Evolutionary conservation across 495 filamentous ascomycete species (phyloP), one percentile per base, ranked within the genome.

Genomic region (Penicillium ochrochloron): DNA sequence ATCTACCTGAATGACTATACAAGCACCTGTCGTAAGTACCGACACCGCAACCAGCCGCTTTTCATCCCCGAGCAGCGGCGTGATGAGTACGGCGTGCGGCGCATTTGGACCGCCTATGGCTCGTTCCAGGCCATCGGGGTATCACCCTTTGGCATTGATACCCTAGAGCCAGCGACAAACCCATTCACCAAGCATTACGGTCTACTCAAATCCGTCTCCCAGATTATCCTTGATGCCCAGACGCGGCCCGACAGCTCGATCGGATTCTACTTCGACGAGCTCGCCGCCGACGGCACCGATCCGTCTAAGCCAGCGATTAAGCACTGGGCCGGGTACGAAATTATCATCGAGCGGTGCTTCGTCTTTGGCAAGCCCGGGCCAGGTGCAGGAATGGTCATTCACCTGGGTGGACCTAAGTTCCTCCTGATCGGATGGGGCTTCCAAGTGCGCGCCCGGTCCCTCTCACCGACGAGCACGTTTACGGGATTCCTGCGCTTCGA

Each of bases 51-150:
- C 59, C 79, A 83, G 62, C 74, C 81, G 1, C 74, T 84, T 19
- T 82, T 84, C 70, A 83, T 84, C 57, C 82, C 83, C 17, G 82
- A 83, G 69, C 82, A 84, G 65, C 71, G 77, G 5, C 70, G 77
- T 14, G 82, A 84, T 63, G 81, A 82, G 31, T 77, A 80, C 57
- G 80, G 80, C 4, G 81, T 76, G 10, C 61, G 81, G 57, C 69
- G 81, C 9, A 75, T 83, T 29, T 83, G 77, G 80, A 59, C 61
- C 1, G 81, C 82, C 2, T 77, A 74, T 63, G 81, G 80, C 0
- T 74, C 72, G 2, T 80, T 78, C 59, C 65, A 75, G 53, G 79
- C 79, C 11, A 61, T 83, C n/a, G 78, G 80, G 1, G 70, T 71
- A 3, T 75, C 73, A 3, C 79, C 80, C 1, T 84, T 84, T 66